phyloP scores from a whole-genome alignment of 2,329 filamentous ascomycete genomes.

The Saccharata proteae region DNA sequence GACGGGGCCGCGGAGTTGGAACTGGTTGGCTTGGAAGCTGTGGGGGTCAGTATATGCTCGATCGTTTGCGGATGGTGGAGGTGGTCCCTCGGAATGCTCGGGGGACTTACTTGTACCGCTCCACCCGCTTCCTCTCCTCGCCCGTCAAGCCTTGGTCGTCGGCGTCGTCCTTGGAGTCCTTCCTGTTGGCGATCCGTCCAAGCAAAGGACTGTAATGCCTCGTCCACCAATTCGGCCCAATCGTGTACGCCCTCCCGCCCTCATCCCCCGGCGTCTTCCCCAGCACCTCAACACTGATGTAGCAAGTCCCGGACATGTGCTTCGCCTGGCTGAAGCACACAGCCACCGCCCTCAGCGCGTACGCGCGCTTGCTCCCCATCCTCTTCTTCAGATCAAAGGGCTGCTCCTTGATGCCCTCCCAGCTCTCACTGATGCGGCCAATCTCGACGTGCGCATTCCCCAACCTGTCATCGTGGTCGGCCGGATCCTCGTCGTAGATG shows the following conservation, averaged over 20 bases:
- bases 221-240: constrained; percentile 65
- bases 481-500: constrained; percentile 80
- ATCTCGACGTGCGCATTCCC: constrained; percentile 71
- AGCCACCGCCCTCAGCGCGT: constrained; percentile 57
- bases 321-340: constrained; percentile 48
- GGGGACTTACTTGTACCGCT: constrained; percentile 63
- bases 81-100: no score
- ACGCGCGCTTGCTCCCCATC: constrained; percentile 77
- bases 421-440: constrained; percentile 47
- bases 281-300: constrained; percentile 65
- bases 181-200: constrained; percentile 60
- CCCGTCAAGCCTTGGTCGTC: constrained; percentile 19
- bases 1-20: constrained; percentile 75
- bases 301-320: constrained; percentile 58
- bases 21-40: constrained; percentile 86
- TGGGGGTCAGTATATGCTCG: constrained; percentile 9
- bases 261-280: constrained; percentile 57
- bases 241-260: constrained; percentile 61
- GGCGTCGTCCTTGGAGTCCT: constrained; percentile 39
- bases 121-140: constrained; percentile 40
- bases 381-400: constrained; percentile 68
- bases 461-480: constrained; percentile 74
- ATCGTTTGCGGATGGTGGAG: constrained; percentile 2
- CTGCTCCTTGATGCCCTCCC: constrained; percentile 54
- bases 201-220: constrained; percentile 85